phyloP scores from a whole-genome alignment of 83 land plant genomes.

The Diphasiastrum complanatum region DNA sequence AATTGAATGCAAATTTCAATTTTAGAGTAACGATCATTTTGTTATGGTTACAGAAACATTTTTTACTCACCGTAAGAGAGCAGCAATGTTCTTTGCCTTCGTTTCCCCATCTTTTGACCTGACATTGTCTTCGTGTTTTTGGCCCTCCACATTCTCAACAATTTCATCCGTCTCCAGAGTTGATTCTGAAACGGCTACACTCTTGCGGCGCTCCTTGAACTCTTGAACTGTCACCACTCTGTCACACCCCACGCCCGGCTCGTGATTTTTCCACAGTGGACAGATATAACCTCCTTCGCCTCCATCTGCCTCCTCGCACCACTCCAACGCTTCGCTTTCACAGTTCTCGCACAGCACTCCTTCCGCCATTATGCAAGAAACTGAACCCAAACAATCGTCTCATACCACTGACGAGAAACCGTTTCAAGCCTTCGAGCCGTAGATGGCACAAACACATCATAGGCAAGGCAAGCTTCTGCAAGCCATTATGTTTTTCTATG shows the following conservation, averaged over 20 bases:
- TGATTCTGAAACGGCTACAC: background rate
- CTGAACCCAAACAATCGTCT: too few species aligned
- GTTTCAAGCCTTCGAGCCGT: too few species aligned
- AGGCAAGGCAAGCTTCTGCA: too few species aligned
- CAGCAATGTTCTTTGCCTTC: constrained; percentile 52
- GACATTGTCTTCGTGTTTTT: constrained; percentile 17
- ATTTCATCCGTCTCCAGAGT: background rate
- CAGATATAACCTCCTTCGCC: constrained; percentile 21
- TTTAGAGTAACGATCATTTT: background rate
- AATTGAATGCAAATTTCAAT: background rate
- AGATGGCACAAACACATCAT: too few species aligned
- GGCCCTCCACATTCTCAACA: constrained; percentile 17
- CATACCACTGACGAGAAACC: too few species aligned
- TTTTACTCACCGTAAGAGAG: constrained; percentile 41
- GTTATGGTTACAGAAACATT: background rate
- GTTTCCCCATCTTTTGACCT: constrained; percentile 21
- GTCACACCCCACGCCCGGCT: constrained; percentile 14
- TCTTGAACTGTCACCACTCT: constrained; percentile 5
- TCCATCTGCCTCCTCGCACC: constrained; percentile 10
- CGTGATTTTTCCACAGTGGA: constrained; percentile 11
- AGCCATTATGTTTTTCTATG: too few species aligned
- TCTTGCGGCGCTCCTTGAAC: background rate
- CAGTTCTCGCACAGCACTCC: constrained; percentile 11
- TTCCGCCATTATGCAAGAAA: too few species aligned
- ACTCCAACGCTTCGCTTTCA: constrained; percentile 7